Conservation (phyloP, 768 basidiomycete genomes). For the Leucocoprinus sp. region DNA sequence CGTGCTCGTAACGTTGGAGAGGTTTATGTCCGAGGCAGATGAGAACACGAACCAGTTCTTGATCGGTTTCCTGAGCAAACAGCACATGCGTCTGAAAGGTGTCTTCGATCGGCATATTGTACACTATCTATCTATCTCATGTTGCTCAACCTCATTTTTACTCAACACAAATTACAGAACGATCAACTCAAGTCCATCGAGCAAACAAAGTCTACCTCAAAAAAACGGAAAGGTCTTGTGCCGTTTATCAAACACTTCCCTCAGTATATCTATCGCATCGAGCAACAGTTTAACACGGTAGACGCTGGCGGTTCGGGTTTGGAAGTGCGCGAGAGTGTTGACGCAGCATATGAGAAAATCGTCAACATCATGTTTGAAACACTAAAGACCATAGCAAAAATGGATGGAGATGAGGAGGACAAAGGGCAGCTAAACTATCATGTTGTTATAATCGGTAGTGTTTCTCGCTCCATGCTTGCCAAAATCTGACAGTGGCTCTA, state of each 20-base stretch:
- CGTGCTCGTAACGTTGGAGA: slow-evolving; percentile 70
- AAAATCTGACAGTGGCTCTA: background rate
- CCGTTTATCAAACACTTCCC: slow-evolving; percentile 94
- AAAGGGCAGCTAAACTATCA: slow-evolving; percentile 97
- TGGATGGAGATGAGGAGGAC: slow-evolving; percentile 89
- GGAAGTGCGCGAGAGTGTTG: slow-evolving; percentile 70
- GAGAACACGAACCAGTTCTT: slow-evolving; percentile 75
- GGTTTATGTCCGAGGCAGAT: slow-evolving; percentile 67
- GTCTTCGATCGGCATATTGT: slow-evolving; percentile 73
- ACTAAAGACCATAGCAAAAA: slow-evolving; percentile 91
- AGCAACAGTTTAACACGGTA: slow-evolving; percentile 58
- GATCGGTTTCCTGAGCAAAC: slow-evolving; percentile 66
- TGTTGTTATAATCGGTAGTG: slow-evolving; percentile 81
- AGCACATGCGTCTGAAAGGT: slow-evolving; percentile 69
- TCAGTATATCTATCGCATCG: slow-evolving; percentile 74
- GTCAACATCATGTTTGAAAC: slow-evolving; percentile 89
- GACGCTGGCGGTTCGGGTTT: slow-evolving; percentile 65
- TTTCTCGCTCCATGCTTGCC: background rate
- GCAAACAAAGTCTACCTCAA: slow-evolving; percentile 83
- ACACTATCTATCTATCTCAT: slow-evolving; percentile 17
- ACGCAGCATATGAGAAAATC: slow-evolving; percentile 81
- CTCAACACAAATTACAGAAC: slow-evolving; percentile 39
- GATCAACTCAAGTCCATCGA: slow-evolving; percentile 86
- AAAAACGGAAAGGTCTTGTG: slow-evolving; percentile 87
- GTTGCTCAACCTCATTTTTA: background rate